Base-by-base conservation (phyloP, 2,329 filamentous ascomycete genomes). In the Alternaria consortialis region DNA sequence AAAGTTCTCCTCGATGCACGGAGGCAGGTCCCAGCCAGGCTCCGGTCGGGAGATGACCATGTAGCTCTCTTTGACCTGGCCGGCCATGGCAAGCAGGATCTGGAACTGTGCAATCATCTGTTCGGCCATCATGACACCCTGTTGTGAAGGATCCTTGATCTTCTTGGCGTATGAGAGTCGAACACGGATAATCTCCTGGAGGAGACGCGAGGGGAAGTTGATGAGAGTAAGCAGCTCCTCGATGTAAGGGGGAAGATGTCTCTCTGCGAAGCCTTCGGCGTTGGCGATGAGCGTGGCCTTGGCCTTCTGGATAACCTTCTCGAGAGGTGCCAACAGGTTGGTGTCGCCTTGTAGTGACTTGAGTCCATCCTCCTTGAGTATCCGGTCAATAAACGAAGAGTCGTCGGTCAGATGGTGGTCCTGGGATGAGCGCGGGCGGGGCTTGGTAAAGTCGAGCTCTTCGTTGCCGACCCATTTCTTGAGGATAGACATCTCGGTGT, bases 41-140 rank as follows among this genome's bases (percentile, higher is more conserved):
- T 98, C 91, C 0, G 93, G 91, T 68, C 92, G 88, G 23, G 93
- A 92, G 53, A 98, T 93, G 27, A 88, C 84, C 36, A 91, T 85
- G 75, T 97, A 97, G 67, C 94, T 91, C 72, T 91, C 87, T 79
- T 98, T 99, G 80, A 98, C 97, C 64, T 90, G 87, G 62, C 97
- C 94, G 32, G 95, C 94, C 67, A 98, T 89, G 73, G 92, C 93
- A 65, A 99, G 88, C 56, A 98, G 83, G 44, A 97, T 92, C 79
- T 97, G 94, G 71, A 99, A 98, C 75, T 99, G 95, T 0, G 91
- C 86, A 65, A 99, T 97, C 92, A 98, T 97, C 80, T 98, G 94
- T 75, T 98, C 94, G 62, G 96, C 92, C 85, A 99, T 93, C 82
- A 99, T 91, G 27, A 92, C 86, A 66, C 94, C 96, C 77, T 97